Conservation (phyloP, 192 early-diverging fungal species). For the Coemansia sp. region DNA sequence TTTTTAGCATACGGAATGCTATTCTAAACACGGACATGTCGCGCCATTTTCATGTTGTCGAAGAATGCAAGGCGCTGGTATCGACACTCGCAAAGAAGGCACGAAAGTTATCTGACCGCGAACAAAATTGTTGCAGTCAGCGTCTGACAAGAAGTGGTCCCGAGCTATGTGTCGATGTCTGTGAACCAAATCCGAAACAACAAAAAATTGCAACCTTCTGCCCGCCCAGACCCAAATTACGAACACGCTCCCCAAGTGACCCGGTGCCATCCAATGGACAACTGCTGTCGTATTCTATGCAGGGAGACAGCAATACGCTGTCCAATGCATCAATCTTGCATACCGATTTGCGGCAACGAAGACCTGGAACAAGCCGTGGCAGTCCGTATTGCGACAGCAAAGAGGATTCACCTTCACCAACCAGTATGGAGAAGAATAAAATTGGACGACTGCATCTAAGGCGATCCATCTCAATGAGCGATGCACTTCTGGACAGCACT, state of each 20-base stretch:
- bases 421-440: neutral
- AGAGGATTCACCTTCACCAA: too few relatives aligned
- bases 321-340: neutral
- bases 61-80: slow-evolving; percentile 54
- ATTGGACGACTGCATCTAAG: slow-evolving; percentile 36
- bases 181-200: too few relatives aligned
- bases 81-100: slow-evolving; percentile 46
- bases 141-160: too few relatives aligned
- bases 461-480: slow-evolving; percentile 48
- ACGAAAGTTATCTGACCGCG: slow-evolving; percentile 33
- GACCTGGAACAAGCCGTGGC: neutral
- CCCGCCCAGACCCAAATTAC: neutral
- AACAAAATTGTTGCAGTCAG: neutral
- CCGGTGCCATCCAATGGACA: slow-evolving; percentile 20
- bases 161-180: too few relatives aligned
- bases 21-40: slow-evolving; percentile 93
- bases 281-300: slow-evolving; percentile 6
- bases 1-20: slow-evolving; percentile 52
- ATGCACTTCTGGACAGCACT: slow-evolving; percentile 50
- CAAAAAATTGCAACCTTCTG: neutral
- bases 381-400: too few relatives aligned
- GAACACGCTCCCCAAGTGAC: slow-evolving; percentile 37
- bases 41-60: slow-evolving; percentile 73
- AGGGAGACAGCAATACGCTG: neutral
- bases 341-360: neutral